These are phyloP conservation scores for Nicotiana tabacum DNA, from an alignment of 257 asterid species.

Conservation along the genomic window DNA sequence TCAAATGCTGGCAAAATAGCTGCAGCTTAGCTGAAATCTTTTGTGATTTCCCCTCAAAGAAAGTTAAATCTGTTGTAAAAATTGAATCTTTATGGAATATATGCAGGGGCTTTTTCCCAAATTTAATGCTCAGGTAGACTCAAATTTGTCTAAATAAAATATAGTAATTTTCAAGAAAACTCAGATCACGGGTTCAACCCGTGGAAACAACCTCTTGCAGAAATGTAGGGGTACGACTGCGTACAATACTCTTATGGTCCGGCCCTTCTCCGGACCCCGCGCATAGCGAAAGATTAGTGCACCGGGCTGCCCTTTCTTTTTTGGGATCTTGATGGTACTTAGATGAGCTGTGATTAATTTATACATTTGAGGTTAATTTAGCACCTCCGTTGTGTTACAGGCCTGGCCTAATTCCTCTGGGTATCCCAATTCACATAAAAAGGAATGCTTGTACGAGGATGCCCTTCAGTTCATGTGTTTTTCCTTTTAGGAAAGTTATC, in stretches of 20 bases:
- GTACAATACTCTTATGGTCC: no score
- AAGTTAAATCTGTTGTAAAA: neutral
- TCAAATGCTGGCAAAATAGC: neutral
- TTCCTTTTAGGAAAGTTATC: neutral
- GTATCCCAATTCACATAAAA: conserved; percentile 5
- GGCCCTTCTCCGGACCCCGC: no score
- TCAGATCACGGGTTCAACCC: neutral
- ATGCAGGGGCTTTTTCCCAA: neutral
- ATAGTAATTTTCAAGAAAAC: neutral
- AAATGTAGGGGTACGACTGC: no score
- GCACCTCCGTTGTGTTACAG: neutral
- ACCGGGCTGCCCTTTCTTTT: no score
- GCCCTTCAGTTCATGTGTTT: conserved; percentile 29
- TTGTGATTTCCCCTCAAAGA: neutral
- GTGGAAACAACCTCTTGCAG: no score
- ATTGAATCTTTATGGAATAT: neutral
- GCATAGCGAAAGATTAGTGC: no score
- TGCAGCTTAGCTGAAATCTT: neutral
- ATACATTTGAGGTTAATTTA: neutral
- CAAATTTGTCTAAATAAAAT: neutral
- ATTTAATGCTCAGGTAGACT: neutral
- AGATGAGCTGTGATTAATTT: neutral
- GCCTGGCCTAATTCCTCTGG: neutral
- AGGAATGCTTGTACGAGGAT: conserved; percentile 15
- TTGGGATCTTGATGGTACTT: neutral